Conservation (phyloP, 305 asterid species). For the Fraxinus baroniana region DNA sequence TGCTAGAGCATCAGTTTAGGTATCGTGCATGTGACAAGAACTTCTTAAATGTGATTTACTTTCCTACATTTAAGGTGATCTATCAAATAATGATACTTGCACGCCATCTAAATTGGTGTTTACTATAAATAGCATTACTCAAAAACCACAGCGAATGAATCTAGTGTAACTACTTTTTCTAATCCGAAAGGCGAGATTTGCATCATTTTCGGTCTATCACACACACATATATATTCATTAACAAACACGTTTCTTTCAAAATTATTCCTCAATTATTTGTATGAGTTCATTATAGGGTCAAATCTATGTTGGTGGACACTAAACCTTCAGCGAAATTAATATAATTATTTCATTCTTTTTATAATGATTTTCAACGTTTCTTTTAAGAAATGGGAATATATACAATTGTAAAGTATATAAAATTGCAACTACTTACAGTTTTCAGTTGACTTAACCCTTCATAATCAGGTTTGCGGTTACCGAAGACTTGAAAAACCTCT, state of each 20-base stretch:
- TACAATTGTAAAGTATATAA: too few relatives aligned
- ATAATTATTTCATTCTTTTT: neutral
- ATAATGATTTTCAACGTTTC: neutral
- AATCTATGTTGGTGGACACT: neutral
- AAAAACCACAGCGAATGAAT: neutral
- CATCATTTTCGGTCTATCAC: neutral
- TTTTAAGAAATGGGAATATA: neutral
- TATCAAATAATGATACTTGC: neutral
- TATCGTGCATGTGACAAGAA: too few relatives aligned
- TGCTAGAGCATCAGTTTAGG: too few relatives aligned
- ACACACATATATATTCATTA: neutral
- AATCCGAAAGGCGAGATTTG: neutral
- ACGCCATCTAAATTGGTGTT: neutral
- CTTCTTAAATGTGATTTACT: too few relatives aligned
- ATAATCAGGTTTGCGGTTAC: slow-evolving; percentile 20
- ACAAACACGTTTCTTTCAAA: neutral
- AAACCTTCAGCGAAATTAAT: neutral
- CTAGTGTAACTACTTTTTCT: neutral
- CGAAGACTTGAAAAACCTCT: slow-evolving; percentile 35
- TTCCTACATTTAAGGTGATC: neutral
- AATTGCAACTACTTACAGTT: slow-evolving; percentile 22
- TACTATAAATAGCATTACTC: neutral
- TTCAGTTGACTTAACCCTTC: slow-evolving; percentile 37
- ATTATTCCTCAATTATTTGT: neutral
- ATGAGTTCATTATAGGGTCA: neutral